phyloP scores from a whole-genome alignment of 2,329 filamentous ascomycete genomes.

The Pseudogymnoascus sp. region DNA sequence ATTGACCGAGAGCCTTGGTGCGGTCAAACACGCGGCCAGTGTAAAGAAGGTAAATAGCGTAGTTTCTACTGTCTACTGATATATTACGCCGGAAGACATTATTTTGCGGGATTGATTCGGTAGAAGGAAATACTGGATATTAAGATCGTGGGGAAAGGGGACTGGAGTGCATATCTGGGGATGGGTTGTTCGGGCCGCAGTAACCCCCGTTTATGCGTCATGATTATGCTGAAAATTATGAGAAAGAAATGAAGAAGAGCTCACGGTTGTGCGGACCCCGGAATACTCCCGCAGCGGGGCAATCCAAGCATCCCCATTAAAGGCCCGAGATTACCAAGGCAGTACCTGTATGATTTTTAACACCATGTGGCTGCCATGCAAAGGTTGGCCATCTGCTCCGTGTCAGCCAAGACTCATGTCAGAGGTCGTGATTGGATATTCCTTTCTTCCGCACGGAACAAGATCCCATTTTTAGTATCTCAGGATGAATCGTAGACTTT shows the following conservation, averaged over 20 bases:
- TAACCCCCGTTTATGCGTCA: neutral
- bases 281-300: neutral
- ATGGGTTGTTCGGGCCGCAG: neutral
- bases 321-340: neutral
- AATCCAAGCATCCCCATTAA: neutral
- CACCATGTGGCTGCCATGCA: neutral
- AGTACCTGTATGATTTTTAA: neutral
- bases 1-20: neutral
- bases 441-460: neutral
- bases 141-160: neutral
- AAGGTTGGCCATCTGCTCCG: neutral
- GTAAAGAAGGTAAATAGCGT: neutral
- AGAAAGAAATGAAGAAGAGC: neutral
- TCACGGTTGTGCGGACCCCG: neutral
- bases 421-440: neutral
- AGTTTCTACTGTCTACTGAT: neutral
- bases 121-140: neutral
- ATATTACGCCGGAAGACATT: neutral
- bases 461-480: neutral
- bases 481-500: neutral
- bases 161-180: neutral
- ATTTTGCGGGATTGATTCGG: neutral
- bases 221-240: neutral
- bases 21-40: neutral
- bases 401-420: neutral